Conservation (phyloP, 2,329 filamentous ascomycete species). For the Plenodomus biglobosus region DNA sequence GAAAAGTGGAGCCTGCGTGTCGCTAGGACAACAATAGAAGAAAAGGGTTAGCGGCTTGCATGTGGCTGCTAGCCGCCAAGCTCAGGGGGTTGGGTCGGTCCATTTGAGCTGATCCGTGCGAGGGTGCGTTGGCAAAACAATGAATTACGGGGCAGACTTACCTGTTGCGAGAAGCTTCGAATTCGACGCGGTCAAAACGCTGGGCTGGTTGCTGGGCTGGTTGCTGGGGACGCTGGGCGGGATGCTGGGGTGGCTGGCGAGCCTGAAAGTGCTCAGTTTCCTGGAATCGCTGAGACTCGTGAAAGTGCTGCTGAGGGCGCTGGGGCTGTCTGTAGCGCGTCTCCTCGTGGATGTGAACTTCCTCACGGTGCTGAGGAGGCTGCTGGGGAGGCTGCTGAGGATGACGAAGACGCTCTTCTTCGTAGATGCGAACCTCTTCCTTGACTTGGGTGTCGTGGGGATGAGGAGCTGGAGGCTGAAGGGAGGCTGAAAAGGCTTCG, state of each 20-base stretch:
- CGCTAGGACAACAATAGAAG: slow-evolving; percentile 46
- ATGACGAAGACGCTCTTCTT: slow-evolving; percentile 75
- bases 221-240: slow-evolving; percentile 9
- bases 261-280: slow-evolving; percentile 1
- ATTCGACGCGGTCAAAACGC: slow-evolving; percentile 29
- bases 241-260: slow-evolving; percentile 3
- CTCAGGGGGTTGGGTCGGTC: slow-evolving; percentile 35
- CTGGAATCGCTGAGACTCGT: slow-evolving; percentile 10
- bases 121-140: slow-evolving; percentile 32
- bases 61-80: slow-evolving; percentile 39
- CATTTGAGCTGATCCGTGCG: slow-evolving; percentile 35
- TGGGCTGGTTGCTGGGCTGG: slow-evolving; percentile 13
- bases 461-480: slow-evolving; percentile 35
- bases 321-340: slow-evolving; percentile 31
- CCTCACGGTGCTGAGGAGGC: slow-evolving; percentile 29
- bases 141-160: slow-evolving; percentile 30
- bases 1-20: slow-evolving; percentile 44
- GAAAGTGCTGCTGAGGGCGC: slow-evolving; percentile 1
- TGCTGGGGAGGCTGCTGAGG: slow-evolving; percentile 60
- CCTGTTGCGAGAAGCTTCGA: slow-evolving; percentile 31
- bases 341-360: slow-evolving; percentile 41
- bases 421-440: slow-evolving; percentile 84
- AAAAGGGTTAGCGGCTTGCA: slow-evolving; percentile 36
- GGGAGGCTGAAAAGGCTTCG: slow-evolving; percentile 53
- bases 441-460: slow-evolving; percentile 62